These are phyloP conservation scores for Volvox africanus DNA, from an alignment of 139 green algal genomes.

Conservation along the genomic window DNA sequence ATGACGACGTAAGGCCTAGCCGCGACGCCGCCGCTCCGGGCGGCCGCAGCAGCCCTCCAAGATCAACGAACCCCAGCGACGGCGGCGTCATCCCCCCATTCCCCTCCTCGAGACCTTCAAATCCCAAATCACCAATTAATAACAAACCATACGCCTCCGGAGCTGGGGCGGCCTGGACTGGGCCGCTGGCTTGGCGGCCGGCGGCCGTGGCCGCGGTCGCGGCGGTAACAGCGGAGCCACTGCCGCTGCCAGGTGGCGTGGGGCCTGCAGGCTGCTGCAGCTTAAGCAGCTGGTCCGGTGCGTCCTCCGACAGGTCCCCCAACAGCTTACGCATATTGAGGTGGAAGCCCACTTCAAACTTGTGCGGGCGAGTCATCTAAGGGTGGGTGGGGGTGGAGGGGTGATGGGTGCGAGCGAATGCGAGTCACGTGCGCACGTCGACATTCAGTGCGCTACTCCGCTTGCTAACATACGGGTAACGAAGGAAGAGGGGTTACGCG, in stretches of 20 bases:
- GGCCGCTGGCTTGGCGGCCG: too few species aligned
- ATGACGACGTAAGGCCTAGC: neutral
- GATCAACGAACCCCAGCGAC: neutral
- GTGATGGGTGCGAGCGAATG: too few species aligned
- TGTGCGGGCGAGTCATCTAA: neutral
- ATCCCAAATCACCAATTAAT: constrained; percentile 12
- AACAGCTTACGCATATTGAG: constrained; percentile 42
- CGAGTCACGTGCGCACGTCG: too few species aligned
- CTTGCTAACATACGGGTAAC: too few species aligned
- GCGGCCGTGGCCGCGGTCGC: neutral
- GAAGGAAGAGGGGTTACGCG: too few species aligned
- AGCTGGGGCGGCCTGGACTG: too few species aligned
- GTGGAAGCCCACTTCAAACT: constrained; percentile 43
- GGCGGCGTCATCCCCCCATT: neutral
- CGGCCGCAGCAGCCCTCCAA: constrained; percentile 22
- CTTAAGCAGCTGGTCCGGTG: constrained; percentile 25
- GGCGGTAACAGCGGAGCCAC: neutral
- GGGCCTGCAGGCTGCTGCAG: constrained; percentile 30
- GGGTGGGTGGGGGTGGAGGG: too few species aligned
- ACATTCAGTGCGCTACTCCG: too few species aligned
- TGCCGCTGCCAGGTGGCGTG: neutral
- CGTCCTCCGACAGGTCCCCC: constrained; percentile 22
- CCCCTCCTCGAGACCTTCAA: neutral
- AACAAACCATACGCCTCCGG: constrained; percentile 14
- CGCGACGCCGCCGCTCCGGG: neutral